phyloP scores from a whole-genome alignment of 768 basidiomycete species.

The Piloderma croceum region DNA sequence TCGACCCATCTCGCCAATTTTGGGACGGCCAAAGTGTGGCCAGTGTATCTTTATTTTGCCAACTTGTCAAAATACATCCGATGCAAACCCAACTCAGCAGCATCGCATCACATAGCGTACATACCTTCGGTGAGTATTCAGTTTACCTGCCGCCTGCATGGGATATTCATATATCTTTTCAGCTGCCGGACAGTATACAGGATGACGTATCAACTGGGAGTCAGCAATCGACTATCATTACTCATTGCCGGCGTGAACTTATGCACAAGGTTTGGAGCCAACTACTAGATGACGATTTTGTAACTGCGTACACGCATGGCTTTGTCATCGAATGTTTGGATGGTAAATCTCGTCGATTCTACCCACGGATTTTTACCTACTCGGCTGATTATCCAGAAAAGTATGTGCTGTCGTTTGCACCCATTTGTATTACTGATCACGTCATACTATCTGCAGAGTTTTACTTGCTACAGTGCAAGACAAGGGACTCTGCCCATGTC shows the following conservation, averaged over 20 bases:
- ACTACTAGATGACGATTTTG: conserved; percentile 19
- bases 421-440: no score
- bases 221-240: conserved; percentile 5
- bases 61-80: conserved; percentile 19
- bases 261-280: conserved; percentile 21
- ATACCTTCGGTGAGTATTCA: conserved; percentile 12
- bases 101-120: conserved; percentile 19
- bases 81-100: conserved; percentile 2
- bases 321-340: conserved; percentile 20
- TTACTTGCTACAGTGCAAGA: conserved; percentile 21
- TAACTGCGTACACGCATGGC: conserved; percentile 18
- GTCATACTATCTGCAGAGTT: conserved; percentile 5
- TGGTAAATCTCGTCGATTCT: conserved; percentile 15
- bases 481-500: conserved; percentile 24
- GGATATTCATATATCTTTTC: background rate
- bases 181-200: conserved; percentile 4
- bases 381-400: conserved; percentile 24
- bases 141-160: background rate
- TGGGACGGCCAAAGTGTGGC: conserved; percentile 18
- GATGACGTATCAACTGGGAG: background rate
- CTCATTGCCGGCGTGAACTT: conserved; percentile 14
- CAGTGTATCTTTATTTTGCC: conserved; percentile 16
- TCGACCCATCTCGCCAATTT: conserved; percentile 16
- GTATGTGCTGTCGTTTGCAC: background rate
- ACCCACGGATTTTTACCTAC: conserved; percentile 19